phyloP scores from a whole-genome alignment of 2,329 filamentous ascomycete species.

The Exophiala aquamarina region DNA sequence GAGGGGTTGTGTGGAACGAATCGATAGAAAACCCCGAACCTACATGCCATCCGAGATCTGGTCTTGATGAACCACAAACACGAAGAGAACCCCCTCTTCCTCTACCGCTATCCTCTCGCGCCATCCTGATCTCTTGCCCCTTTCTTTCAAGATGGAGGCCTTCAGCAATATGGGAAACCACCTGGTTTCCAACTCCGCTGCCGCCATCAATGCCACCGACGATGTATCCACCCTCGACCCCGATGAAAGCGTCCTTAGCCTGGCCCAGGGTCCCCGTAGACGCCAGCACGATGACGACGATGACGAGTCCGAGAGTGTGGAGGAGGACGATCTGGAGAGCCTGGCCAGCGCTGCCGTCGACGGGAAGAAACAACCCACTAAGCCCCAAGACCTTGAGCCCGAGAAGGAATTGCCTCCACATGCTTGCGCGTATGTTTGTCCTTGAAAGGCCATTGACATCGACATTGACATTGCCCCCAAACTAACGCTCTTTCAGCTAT shows the following conservation, averaged over 20 bases:
- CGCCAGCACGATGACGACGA: constrained; percentile 69
- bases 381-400: constrained; percentile 38
- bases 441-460: neutral
- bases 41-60: too few relatives aligned
- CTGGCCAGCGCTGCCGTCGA: constrained; percentile 80
- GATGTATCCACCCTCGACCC: constrained; percentile 72
- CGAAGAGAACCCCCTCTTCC: too few relatives aligned
- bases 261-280: constrained; percentile 59
- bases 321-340: constrained; percentile 76
- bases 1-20: too few relatives aligned
- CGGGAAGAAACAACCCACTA: constrained; percentile 53
- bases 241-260: constrained; percentile 77
- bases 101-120: neutral
- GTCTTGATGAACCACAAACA: too few relatives aligned
- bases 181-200: constrained; percentile 77
- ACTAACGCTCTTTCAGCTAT: constrained; percentile 65
- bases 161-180: constrained; percentile 88
- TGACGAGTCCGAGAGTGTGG: constrained; percentile 81
- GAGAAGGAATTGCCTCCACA: constrained; percentile 90
- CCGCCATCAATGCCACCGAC: constrained; percentile 82
- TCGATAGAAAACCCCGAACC: too few relatives aligned
- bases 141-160: constrained; percentile 67
- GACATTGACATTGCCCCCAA: constrained; percentile 16
- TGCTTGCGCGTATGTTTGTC: constrained; percentile 80
- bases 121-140: neutral